Conservation (phyloP, 306 rosid species). For the Castanospermum australe region DNA sequence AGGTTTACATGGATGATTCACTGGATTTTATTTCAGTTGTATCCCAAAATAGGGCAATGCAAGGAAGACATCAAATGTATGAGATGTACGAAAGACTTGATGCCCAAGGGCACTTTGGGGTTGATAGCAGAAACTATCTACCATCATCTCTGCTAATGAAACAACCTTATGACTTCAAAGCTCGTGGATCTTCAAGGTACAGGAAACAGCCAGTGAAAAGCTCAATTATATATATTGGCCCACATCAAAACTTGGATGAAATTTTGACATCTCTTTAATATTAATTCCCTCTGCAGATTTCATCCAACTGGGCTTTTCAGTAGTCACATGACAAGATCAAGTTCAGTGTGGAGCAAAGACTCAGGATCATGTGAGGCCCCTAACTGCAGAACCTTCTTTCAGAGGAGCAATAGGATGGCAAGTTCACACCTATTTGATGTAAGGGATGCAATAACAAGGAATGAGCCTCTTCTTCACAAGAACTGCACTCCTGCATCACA, state of each 20-base stretch:
- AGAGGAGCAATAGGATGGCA: neutral
- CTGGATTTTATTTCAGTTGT: slow-evolving; percentile 47
- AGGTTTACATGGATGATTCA: neutral
- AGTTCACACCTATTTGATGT: neutral
- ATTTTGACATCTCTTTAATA: neutral
- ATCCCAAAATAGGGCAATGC: slow-evolving; percentile 41
- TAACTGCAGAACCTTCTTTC: neutral
- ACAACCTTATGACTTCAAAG: slow-evolving; percentile 29
- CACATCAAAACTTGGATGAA: neutral
- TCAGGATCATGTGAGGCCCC: neutral
- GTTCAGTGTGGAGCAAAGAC: slow-evolving; percentile 32
- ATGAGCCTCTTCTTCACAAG: slow-evolving; percentile 5
- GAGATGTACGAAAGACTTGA: slow-evolving; percentile 52
- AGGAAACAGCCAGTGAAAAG: neutral
- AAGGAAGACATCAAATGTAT: slow-evolving; percentile 50
- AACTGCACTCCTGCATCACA: slow-evolving; percentile 22
- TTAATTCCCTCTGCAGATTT: slow-evolving; percentile 33
- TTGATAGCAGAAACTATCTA: slow-evolving; percentile 22
- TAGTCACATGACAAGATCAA: slow-evolving; percentile 32
- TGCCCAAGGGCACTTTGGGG: slow-evolving; percentile 43
- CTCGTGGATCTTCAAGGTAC: slow-evolving; percentile 51
- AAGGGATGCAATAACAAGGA: neutral
- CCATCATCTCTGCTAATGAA: slow-evolving; percentile 36
- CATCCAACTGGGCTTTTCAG: slow-evolving; percentile 13
- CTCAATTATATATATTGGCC: neutral